Evolutionary conservation across 805 yeast genomes (phyloP), one percentile per base, ranked within the genome.

Genomic region (Starmerella ratchasimensis): DNA sequence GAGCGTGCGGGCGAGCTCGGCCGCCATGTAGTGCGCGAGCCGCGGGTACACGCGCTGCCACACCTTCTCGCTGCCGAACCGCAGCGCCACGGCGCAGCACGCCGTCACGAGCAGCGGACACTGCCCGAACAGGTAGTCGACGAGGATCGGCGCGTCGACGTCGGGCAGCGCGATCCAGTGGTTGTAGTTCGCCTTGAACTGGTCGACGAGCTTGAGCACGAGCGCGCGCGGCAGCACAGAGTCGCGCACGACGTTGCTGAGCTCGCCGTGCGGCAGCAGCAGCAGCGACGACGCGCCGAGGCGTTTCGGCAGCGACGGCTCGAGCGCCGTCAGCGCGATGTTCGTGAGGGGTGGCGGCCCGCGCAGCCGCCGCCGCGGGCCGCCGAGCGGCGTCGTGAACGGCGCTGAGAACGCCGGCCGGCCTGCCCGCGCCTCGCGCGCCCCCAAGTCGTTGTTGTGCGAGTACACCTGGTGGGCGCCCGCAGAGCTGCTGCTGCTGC

Each of bases 91-190:
- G 17, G 74, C 63, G 52, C 84, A 77, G 41, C 80, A 72, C 0
- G 74, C 65, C 1, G 82, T 75, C 13, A 80, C 56, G n/a, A 80
- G 59, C 27, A 80, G 58, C 1, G 86, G 73, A 16, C 80, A 73
- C 27, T 65, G 62, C 13, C 48, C 48, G 18, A 51, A 42, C 29
- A 79, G 62, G 24, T 67, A 55, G 4, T 62, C 65, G 8, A 77
- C 59, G 17, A 80, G 58, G 25, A 59, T 61, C 15, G 60, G 66
- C 0, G 76, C 65, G 4, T 73, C 52, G 11, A 60, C 60, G 22
- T 67, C 67, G 0, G 86, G 83, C 35, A 80, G 72, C 37, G 80
- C 72, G 3, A 78, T 73, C 93, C 93, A 80, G 22, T 82, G 64
- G 4, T 84, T 82, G 51, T 75, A 80, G 49, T 77, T 67, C 34